Evolutionary conservation across 129 eudicot genomes (phyloP).

Genomic region (Arctium minus): DNA sequence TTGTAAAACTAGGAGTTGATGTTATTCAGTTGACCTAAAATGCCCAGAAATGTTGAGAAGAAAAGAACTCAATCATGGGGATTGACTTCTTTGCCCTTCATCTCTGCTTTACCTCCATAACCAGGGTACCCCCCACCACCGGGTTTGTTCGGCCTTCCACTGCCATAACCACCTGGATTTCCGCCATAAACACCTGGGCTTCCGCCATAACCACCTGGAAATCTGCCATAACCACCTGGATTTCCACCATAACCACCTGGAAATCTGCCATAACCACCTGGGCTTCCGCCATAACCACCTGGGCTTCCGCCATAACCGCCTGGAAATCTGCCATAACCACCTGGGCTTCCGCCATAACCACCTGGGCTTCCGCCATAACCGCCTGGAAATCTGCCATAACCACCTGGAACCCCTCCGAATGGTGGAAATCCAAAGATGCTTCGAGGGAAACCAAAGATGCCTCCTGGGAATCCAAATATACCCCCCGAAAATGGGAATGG

Average conservation of each 20-base stretch:
- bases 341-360: neutral
- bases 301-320: neutral
- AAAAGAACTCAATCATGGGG: neutral
- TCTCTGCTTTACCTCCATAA: slow-evolving; percentile 13
- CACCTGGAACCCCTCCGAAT: neutral
- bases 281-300: neutral
- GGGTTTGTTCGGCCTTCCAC: neutral
- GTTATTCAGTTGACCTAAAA: neutral
- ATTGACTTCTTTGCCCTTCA: slow-evolving; percentile 3
- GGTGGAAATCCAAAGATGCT: neutral
- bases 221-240: neutral
- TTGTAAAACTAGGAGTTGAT: neutral
- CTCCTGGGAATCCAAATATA: neutral
- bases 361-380: neutral
- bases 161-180: neutral
- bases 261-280: neutral
- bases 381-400: neutral
- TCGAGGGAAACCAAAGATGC: neutral
- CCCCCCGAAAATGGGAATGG: neutral
- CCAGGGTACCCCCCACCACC: slow-evolving; percentile 3
- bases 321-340: neutral
- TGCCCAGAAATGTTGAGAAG: neutral
- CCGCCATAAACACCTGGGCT: neutral
- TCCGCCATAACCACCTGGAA: neutral
- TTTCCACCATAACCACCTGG: too few species aligned